phyloP scores from a whole-genome alignment of 176 grass and related monocot genomes.

The Bonia amplexicaulis region DNA sequence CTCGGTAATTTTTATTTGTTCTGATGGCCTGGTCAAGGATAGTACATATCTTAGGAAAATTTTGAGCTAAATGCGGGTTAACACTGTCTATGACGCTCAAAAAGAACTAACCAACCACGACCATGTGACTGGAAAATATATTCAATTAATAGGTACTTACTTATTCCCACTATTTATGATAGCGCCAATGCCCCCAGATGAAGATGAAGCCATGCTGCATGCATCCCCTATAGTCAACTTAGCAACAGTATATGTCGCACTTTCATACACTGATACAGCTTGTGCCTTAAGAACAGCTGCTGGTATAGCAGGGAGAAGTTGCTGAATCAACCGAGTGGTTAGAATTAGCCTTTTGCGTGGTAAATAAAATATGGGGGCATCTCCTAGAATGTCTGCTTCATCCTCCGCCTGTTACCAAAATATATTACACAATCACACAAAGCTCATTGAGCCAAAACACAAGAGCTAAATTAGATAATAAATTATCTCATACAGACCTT shows the following conservation, averaged over 20 bases:
- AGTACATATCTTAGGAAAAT: neutral
- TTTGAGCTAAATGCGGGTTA: neutral
- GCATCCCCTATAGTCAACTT: slow-evolving; percentile 72
- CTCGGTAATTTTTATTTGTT: slow-evolving; percentile 48
- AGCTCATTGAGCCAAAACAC: neutral
- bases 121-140: neutral
- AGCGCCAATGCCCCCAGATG: neutral
- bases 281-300: slow-evolving; percentile 58
- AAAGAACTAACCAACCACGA: neutral
- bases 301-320: slow-evolving; percentile 74
- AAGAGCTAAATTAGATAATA: slow-evolving; percentile 5
- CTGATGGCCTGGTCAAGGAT: slow-evolving; percentile 51
- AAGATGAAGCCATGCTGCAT: slow-evolving; percentile 56
- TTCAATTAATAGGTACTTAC: slow-evolving; percentile 43
- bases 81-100: neutral
- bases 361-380: slow-evolving; percentile 41
- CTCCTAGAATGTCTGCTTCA: slow-evolving; percentile 66
- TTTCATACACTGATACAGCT: slow-evolving; percentile 68
- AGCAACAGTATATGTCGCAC: slow-evolving; percentile 55
- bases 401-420: slow-evolving; percentile 51
- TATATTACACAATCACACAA: neutral
- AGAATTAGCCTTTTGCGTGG: slow-evolving; percentile 62
- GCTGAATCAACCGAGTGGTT: slow-evolving; percentile 73
- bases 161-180: slow-evolving; percentile 46
- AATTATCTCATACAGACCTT: slow-evolving; percentile 49